Conservation (phyloP, 331 rosid genomes). For the Acacia concinna region DNA sequence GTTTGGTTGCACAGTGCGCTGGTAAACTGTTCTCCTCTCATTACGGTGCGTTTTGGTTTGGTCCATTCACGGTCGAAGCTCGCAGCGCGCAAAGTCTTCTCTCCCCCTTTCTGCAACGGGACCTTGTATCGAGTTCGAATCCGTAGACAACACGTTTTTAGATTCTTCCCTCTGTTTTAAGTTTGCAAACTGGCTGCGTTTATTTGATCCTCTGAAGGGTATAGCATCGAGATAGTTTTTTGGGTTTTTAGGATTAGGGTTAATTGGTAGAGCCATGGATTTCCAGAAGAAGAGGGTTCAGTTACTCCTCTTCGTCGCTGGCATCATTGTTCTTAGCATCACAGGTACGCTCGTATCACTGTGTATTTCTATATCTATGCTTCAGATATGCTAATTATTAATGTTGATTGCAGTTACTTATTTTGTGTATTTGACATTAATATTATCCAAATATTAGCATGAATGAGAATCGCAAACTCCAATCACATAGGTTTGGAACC, state of each 20-base stretch:
- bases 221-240: background rate
- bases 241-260: constrained; percentile 23
- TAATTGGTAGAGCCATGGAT: constrained; percentile 46
- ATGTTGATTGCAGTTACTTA: constrained; percentile 9
- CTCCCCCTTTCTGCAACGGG: background rate
- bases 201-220: background rate
- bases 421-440: background rate
- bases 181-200: constrained; percentile 1
- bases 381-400: background rate
- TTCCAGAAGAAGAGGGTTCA: constrained; percentile 58
- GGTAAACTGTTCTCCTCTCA: background rate
- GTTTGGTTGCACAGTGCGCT: background rate
- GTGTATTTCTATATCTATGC: background rate
- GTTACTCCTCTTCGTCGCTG: constrained; percentile 41
- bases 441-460: background rate
- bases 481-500: background rate
- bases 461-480: constrained; percentile 1
- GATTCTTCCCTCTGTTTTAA: constrained; percentile 40
- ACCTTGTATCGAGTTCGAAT: background rate
- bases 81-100: background rate
- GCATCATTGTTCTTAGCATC: constrained; percentile 68
- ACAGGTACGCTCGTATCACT: constrained; percentile 46
- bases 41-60: background rate
- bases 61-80: background rate
- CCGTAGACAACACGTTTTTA: background rate